Conservation (phyloP, 2,329 filamentous ascomycete genomes). For the Aureobasidium sp. region DNA sequence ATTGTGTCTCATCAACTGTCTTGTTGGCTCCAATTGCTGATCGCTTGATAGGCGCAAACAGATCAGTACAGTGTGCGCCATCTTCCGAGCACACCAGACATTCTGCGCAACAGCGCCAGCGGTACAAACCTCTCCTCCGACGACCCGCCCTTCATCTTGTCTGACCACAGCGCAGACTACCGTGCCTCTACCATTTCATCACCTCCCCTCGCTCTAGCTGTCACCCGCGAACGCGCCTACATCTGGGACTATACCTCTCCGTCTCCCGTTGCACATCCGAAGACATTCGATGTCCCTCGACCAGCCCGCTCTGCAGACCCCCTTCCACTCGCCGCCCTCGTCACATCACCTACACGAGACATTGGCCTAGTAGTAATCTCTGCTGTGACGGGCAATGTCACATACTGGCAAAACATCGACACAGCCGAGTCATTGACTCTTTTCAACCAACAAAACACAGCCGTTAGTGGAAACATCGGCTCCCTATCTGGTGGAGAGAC, state of each 20-base stretch:
- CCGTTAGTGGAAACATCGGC: constrained; percentile 66
- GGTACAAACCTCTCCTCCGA: background rate
- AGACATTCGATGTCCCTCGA: constrained; percentile 72
- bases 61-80: constrained; percentile 80
- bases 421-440: constrained; percentile 78
- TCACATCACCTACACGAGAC: constrained; percentile 68
- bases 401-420: constrained; percentile 94
- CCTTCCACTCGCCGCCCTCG: constrained; percentile 74
- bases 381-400: constrained; percentile 73
- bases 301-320: constrained; percentile 61
- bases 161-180: constrained; percentile 22
- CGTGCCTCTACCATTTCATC: constrained; percentile 46
- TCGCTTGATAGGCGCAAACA: constrained; percentile 60
- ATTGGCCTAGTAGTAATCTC: constrained; percentile 82
- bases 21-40: background rate
- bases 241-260: constrained; percentile 78
- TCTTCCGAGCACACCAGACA: constrained; percentile 64
- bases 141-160: background rate
- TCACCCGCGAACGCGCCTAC: constrained; percentile 75
- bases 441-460: constrained; percentile 72
- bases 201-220: constrained; percentile 65
- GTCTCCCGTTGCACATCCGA: constrained; percentile 62
- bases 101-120: constrained; percentile 17
- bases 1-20: background rate
- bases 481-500: constrained; percentile 72